These are phyloP conservation scores for Emericellopsis atlantica DNA, from an alignment of 2,329 filamentous ascomycete species.

Conservation along the genomic window DNA sequence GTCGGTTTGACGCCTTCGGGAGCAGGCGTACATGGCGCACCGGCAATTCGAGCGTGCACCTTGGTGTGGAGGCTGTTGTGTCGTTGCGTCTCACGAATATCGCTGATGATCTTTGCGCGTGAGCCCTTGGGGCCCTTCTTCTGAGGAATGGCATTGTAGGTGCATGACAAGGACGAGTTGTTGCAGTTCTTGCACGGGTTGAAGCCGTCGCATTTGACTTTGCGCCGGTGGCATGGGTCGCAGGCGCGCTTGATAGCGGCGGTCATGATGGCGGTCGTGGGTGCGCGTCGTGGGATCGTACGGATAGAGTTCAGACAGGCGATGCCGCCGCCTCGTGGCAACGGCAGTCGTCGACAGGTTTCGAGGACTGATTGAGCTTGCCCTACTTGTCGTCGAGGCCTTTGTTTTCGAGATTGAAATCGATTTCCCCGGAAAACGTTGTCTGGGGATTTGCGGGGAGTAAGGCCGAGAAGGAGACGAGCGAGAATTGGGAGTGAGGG, in stretches of 20 bases:
- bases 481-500: neutral
- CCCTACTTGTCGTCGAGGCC: neutral
- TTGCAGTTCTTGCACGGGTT: constrained; percentile 61
- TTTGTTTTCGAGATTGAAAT: constrained; percentile 5
- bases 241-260: constrained; percentile 50
- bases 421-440: constrained; percentile 3
- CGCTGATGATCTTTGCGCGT: constrained; percentile 63
- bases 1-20: constrained; percentile 38
- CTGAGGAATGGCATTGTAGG: constrained; percentile 62
- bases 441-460: neutral
- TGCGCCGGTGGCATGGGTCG: constrained; percentile 62
- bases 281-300: neutral
- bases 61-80: constrained; percentile 51
- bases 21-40: constrained; percentile 34
- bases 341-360: neutral
- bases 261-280: constrained; percentile 20
- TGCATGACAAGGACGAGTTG: constrained; percentile 54
- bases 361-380: neutral
- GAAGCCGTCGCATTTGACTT: constrained; percentile 61
- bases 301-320: neutral
- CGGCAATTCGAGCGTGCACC: constrained; percentile 47
- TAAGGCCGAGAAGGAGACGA: neutral
- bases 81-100: constrained; percentile 56
- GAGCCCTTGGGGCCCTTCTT: constrained; percentile 69
- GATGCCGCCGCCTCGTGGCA: neutral